Conservation (phyloP, 192 early-diverging fungal species). For the Entrophospora sp. region DNA sequence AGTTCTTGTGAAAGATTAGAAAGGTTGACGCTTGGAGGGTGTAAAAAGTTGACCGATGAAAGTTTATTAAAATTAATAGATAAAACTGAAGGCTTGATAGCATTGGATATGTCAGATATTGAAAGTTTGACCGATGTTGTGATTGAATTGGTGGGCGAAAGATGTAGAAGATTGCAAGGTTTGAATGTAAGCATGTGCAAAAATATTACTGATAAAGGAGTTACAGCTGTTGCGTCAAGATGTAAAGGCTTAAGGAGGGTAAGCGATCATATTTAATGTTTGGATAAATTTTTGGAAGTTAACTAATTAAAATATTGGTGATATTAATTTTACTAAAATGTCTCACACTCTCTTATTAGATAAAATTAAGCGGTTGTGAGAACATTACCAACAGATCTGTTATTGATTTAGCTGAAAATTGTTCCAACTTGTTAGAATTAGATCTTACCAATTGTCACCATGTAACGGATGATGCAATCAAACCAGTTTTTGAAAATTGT, state of each 20-base stretch:
- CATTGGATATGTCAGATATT: constrained; percentile 46
- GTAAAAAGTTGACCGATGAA: constrained; percentile 33
- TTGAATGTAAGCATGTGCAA: constrained; percentile 44
- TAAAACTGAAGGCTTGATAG: constrained; percentile 28
- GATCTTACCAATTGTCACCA: constrained; percentile 43
- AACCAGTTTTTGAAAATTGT: constrained; percentile 32
- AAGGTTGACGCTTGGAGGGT: constrained; percentile 41
- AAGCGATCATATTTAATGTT: constrained; percentile 16
- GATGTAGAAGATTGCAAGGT: constrained; percentile 45
- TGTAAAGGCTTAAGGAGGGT: constrained; percentile 45
- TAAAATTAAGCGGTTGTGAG: constrained; percentile 45
- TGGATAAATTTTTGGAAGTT: background rate
- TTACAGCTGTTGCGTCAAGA: constrained; percentile 32
- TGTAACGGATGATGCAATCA: constrained; percentile 38
- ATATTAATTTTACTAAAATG: background rate
- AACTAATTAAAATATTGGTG: background rate
- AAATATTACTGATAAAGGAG: constrained; percentile 36
- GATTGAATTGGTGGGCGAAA: constrained; percentile 31
- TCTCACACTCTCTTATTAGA: no score
- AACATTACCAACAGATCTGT: constrained; percentile 40
- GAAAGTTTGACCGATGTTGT: constrained; percentile 34
- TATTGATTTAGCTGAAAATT: constrained; percentile 37
- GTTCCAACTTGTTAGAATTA: constrained; percentile 44
- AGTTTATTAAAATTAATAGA: constrained; percentile 37
- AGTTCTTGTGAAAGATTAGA: constrained; percentile 39